These are phyloP conservation scores for Rhodotorula sphaerocarpa DNA, from an alignment of 768 basidiomycete species.

Conservation along the genomic window DNA sequence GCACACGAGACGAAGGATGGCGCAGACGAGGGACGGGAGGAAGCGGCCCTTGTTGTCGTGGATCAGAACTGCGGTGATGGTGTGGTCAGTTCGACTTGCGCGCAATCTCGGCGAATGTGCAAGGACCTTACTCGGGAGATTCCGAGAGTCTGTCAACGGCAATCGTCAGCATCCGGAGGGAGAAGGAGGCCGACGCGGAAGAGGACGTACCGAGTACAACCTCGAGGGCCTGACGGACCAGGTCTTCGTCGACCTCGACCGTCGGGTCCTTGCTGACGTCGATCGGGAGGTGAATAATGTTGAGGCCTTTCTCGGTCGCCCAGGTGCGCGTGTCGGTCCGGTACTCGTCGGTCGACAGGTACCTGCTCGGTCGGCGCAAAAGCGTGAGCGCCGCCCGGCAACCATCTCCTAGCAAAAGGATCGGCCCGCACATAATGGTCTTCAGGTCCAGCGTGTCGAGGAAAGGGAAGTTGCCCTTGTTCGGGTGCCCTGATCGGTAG, in stretches of 20 bases:
- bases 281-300: constrained; percentile 26
- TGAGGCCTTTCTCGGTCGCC: constrained; percentile 14
- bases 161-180: too few relatives aligned
- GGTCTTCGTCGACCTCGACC: constrained; percentile 21
- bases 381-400: too few relatives aligned
- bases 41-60: constrained; percentile 36
- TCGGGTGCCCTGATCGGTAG: constrained; percentile 43
- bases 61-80: constrained; percentile 15
- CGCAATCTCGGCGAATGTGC: not conserved
- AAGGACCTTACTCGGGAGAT: constrained; percentile 19
- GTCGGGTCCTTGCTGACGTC: constrained; percentile 30
- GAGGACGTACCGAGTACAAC: constrained; percentile 18
- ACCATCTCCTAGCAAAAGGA: too few relatives aligned
- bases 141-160: constrained; percentile 17
- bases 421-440: constrained; percentile 39
- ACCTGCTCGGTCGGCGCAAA: constrained; percentile 2
- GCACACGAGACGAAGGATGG: constrained; percentile 19
- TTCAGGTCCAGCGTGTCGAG: constrained; percentile 39
- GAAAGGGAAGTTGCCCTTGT: constrained; percentile 41
- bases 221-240: constrained; percentile 16
- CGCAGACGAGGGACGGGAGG: constrained; percentile 23
- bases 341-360: constrained; percentile 30
- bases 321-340: constrained; percentile 23
- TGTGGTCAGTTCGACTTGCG: not conserved
- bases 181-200: too few relatives aligned